Conservation (phyloP, 2,329 filamentous ascomycete genomes). For the Dactylellina drechsleri region DNA sequence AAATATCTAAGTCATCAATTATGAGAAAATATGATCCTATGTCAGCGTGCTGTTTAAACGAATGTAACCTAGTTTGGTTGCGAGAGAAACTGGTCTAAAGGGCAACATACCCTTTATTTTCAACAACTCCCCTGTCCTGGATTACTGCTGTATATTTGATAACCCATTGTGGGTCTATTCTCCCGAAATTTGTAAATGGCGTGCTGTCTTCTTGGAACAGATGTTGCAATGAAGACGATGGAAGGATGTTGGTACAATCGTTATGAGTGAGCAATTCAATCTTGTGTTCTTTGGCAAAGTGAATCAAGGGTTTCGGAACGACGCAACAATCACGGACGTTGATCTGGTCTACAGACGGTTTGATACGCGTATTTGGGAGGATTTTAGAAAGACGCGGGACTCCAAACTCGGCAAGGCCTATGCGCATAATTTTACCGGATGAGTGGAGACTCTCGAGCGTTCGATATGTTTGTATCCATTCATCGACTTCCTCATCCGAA, state of each 20-base stretch:
- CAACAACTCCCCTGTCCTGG: constrained; percentile 90
- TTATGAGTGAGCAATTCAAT: constrained; percentile 94
- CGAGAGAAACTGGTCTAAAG: background rate
- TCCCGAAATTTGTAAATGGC: constrained; percentile 63
- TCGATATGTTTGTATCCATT: constrained; percentile 55
- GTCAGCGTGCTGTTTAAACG: background rate
- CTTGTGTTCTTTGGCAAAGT: constrained; percentile 81
- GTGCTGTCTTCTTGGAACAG: constrained; percentile 76
- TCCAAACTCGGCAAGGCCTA: constrained; percentile 92
- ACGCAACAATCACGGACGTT: constrained; percentile 96
- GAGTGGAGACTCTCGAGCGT: constrained; percentile 78
- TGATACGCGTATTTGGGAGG: constrained; percentile 74
- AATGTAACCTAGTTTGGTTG: background rate
- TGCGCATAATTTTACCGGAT: constrained; percentile 75
- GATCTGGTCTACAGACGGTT: constrained; percentile 90
- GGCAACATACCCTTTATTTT: constrained; percentile 85
- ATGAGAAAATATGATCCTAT: background rate
- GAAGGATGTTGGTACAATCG: constrained; percentile 91
- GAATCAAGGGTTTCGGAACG: constrained; percentile 85
- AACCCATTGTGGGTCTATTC: constrained; percentile 88
- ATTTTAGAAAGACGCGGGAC: constrained; percentile 83
- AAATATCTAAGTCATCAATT: constrained; percentile 29
- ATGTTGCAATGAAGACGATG: constrained; percentile 83
- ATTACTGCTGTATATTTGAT: constrained; percentile 97
- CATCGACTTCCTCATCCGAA: constrained; percentile 58